Base-by-base conservation (phyloP, 305 asterid species). In the Rubia peregrina region DNA sequence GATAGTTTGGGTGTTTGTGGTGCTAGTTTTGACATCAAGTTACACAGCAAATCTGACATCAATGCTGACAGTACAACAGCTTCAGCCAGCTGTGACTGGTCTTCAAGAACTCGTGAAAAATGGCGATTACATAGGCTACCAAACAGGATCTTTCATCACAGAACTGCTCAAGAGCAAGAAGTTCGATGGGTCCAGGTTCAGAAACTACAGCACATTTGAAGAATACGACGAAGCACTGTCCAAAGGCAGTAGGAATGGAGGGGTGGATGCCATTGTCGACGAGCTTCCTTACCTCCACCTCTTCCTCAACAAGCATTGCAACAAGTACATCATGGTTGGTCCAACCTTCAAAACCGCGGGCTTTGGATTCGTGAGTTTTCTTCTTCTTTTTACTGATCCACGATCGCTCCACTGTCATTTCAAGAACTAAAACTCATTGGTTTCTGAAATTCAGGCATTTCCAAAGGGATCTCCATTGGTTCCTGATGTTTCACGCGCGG, bases 21-120 rank as follows among this genome's bases (percentile, higher is more conserved):
- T 84, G 69, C 71, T 84, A 42, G 80, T 84, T 65, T 69, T 84
- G 74, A 76, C 84, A 62, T 80, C 81, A 41, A 80, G 86, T 53
- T 84, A 84, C 66, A 80, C 82, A 6, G 88, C 88, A 68, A 84
- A 81, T 72, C 77, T 88, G 66, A 74, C 92, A 13, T 86, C 95
- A 44, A 86, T 82, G 90, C 71, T 88, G 57, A 88, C 95, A 42
- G 87, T 83, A n/a, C 85, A 87, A 67, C 61, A 80, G 77, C 89
- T 87, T 41, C 80, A 80, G 72, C 92, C 89, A 5, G 65, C 82
- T 33, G 38, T 85, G 57, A 81, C 81, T 11, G 81, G 82, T 73
- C 73, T 85, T 1, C 69, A 53, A 21, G 77, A 78, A 72, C 89
- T 87, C 26, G 48, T 80, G 13, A 77, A 62, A 43, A 82, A 73